Conservation (phyloP, 164 flowering plant genomes). For the Liriodendron chinense region DNA sequence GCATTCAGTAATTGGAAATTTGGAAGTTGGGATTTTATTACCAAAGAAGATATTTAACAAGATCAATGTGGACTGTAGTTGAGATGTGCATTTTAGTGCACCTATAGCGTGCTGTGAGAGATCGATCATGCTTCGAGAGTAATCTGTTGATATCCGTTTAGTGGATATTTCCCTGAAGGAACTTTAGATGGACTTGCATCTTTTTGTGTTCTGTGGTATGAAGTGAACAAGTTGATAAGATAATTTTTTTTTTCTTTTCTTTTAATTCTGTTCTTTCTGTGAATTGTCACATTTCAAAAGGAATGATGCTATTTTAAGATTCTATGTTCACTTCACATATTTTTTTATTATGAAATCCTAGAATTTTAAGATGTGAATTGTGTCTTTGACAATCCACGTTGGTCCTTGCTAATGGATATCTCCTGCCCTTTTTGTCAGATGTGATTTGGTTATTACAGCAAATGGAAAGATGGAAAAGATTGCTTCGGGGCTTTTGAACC, state of each 20-base stretch:
- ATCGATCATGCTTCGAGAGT: not conserved
- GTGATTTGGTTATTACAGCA: constrained; percentile 71
- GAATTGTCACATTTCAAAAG: no score
- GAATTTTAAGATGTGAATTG: not conserved
- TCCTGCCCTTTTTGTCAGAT: constrained; percentile 40
- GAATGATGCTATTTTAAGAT: not conserved
- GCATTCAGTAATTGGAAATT: not conserved
- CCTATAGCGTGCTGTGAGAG: not conserved
- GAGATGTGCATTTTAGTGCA: not conserved
- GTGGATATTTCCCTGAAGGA: not conserved
- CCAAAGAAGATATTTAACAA: no score
- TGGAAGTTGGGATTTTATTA: not conserved
- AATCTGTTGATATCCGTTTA: not conserved
- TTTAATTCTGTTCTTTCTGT: no score
- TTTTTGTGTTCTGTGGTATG: not conserved
- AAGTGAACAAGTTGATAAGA: not conserved
- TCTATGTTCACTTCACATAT: not conserved
- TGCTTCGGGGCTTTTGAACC: constrained; percentile 82
- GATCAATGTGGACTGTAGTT: not conserved
- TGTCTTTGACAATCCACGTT: not conserved
- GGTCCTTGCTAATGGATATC: not conserved
- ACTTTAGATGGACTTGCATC: not conserved
- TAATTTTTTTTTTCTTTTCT: not conserved
- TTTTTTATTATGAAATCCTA: not conserved
- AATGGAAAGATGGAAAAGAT: constrained; percentile 84